phyloP scores from a whole-genome alignment of 495 filamentous ascomycete genomes.

The Xylaria flabelliformis region DNA sequence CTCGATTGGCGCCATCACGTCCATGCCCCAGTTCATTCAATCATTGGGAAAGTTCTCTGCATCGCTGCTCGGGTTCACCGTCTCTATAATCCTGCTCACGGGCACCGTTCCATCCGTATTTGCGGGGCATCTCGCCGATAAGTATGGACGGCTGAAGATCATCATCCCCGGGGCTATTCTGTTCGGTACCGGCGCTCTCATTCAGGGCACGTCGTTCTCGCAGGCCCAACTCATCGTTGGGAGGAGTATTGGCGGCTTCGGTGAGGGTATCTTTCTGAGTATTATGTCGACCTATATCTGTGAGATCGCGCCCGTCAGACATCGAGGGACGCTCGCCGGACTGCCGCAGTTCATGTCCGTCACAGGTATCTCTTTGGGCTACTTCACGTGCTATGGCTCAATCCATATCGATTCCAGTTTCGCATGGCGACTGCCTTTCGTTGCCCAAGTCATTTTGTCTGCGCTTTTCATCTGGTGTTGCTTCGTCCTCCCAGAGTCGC shows the following conservation, averaged over 20 bases:
- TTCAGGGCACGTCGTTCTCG: constrained; percentile 54
- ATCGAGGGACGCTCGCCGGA: constrained; percentile 60
- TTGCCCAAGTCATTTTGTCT: constrained; percentile 52
- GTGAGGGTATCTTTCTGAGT: constrained; percentile 65
- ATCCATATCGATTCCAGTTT: constrained; percentile 54
- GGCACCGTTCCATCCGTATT: constrained; percentile 68
- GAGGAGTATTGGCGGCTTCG: constrained; percentile 61
- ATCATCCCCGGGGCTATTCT: constrained; percentile 61
- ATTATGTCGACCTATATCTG: constrained; percentile 66
- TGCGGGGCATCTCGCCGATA: constrained; percentile 66
- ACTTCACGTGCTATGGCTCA: constrained; percentile 68
- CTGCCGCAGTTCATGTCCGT: constrained; percentile 61
- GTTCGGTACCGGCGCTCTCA: constrained; percentile 60
- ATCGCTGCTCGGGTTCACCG: constrained; percentile 63
- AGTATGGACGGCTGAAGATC: constrained; percentile 58
- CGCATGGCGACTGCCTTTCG: constrained; percentile 64
- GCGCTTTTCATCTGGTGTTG: constrained; percentile 48
- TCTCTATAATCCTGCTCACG: constrained; percentile 69
- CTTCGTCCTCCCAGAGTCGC: constrained; percentile 48
- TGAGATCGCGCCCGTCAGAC: constrained; percentile 63
- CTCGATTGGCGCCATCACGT: constrained; percentile 66
- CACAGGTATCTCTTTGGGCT: constrained; percentile 60
- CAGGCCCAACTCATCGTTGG: constrained; percentile 63
- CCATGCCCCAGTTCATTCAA: constrained; percentile 61
- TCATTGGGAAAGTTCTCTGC: constrained; percentile 61